Base-by-base conservation (phyloP, 305 asterid species). In the Coffea humblotiana region DNA sequence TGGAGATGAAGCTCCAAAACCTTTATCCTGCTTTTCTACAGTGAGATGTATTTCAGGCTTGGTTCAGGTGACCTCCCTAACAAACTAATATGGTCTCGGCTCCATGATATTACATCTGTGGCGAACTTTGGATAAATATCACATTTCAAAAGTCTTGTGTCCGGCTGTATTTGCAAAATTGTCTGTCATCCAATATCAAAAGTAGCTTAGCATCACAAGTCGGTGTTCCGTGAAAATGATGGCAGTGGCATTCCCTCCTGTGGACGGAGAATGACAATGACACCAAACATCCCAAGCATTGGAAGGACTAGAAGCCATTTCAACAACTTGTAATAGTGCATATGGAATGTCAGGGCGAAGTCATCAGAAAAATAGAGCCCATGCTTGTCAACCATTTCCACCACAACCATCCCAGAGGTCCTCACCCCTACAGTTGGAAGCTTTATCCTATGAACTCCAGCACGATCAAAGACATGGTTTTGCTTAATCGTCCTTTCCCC, bases 241-340 rank as follows among this genome's bases (percentile, higher is more conserved):
- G 99, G 99, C 88, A 96, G 83, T 4, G 98, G 99, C 95, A 89
- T 88, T 88, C 89, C 92, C 72, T 92, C 99, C 60, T 92, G 98
- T 0, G 99, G 98, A 43, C 95, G 98, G 63, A 92, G 88, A 78
- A 96, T 92, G 79, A 96, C 95, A n/a, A 96, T 97, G 61, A 96
- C 83, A 47, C 93, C 97, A 54, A 96, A 94, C 97, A 94, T 91
- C 75, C 97, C 99, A 11, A 96, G 93, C 99, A 96, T 96, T 21
- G 99, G 98, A 77, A 96, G 98, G 77, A 92, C 94, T 40, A 92
- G 89, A 78, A 96, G 91, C 99, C 98, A 96, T 83, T 96, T 96
- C 90, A 96, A 82, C 82, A 94, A 90, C 77, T 92, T 96, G 83
- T 91, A 92, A 84, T 96, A 96, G 83, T 91, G 86, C 91, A 92